Evolutionary conservation across 176 grass and related monocot genomes (phyloP).

Genomic region (Avena eriantha): DNA sequence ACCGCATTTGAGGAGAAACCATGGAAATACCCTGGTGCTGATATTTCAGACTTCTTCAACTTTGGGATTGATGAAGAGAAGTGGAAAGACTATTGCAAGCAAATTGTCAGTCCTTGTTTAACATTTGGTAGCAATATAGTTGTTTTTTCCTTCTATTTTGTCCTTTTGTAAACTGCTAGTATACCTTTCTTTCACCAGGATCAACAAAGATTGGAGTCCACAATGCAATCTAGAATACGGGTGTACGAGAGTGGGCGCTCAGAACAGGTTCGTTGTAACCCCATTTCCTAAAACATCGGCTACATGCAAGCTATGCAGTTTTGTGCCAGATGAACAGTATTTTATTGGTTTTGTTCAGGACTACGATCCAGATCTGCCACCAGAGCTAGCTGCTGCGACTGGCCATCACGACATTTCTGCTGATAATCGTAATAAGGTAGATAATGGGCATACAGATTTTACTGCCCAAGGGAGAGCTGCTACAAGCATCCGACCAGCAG

Average conservation of each 20-base stretch:
- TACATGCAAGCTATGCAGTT: slow-evolving; percentile 7
- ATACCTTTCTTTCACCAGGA: slow-evolving; percentile 58
- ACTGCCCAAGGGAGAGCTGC: slow-evolving; percentile 70
- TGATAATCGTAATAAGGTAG: slow-evolving; percentile 60
- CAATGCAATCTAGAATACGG: slow-evolving; percentile 99
- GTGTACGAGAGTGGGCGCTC: slow-evolving; percentile 98
- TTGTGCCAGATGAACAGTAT: slow-evolving; percentile 27
- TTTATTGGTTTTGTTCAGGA: slow-evolving; percentile 64
- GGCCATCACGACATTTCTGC: slow-evolving; percentile 67
- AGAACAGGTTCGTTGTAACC: slow-evolving; percentile 64
- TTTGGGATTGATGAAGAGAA: slow-evolving; percentile 89
- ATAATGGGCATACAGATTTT: slow-evolving; percentile 61
- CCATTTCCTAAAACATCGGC: slow-evolving; percentile 28
- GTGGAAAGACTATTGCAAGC: slow-evolving; percentile 98
- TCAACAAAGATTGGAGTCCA: slow-evolving; percentile 87
- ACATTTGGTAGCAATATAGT: slow-evolving; percentile 23
- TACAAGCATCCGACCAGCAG: slow-evolving; percentile 49
- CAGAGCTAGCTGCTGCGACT: slow-evolving; percentile 92
- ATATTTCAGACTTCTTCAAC: slow-evolving; percentile 92
- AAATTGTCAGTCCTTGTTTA: slow-evolving; percentile 62
- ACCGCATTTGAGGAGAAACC: slow-evolving; percentile 94
- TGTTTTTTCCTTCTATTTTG: neutral
- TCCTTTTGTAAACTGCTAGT: slow-evolving; percentile 23
- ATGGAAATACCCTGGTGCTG: slow-evolving; percentile 91
- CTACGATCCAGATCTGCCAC: slow-evolving; percentile 97